Conservation (phyloP, 2,329 filamentous ascomycete species). For the Ciborinia camelliae region DNA sequence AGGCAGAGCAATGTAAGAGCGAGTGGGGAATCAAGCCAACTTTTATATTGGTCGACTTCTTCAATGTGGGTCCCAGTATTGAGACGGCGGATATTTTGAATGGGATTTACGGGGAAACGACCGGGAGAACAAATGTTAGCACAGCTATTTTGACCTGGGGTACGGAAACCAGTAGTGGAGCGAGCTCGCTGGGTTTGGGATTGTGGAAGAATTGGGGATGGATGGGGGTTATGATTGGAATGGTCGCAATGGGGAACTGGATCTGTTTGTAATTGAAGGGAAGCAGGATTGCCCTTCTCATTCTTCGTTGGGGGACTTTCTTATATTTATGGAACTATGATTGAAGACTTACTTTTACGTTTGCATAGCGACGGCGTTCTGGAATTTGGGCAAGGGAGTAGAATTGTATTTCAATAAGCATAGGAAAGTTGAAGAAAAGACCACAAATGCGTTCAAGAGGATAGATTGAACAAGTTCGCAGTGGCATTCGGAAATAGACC, state of each 20-base stretch:
- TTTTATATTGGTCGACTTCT: constrained; percentile 79
- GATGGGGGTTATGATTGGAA: constrained; percentile 9
- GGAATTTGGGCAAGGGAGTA: background rate
- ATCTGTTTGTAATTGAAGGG: background rate
- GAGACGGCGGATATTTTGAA: constrained; percentile 68
- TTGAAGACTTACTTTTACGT: constrained; percentile 21
- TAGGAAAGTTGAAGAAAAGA: background rate
- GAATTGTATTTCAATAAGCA: background rate
- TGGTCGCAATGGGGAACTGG: background rate
- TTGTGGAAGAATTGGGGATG: background rate
- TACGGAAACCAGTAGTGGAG: background rate
- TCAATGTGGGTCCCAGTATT: constrained; percentile 68
- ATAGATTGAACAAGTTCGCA: background rate
- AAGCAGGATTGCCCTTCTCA: background rate
- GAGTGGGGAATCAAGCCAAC: constrained; percentile 64
- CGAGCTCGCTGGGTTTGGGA: constrained; percentile 9
- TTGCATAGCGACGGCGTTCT: constrained; percentile 30
- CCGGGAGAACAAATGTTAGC: constrained; percentile 29
- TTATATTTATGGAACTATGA: constrained; percentile 29
- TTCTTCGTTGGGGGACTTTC: constrained; percentile 6
- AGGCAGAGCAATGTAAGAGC: constrained; percentile 51
- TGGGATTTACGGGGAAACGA: constrained; percentile 40
- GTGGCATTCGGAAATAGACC: background rate
- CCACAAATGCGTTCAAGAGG: background rate
- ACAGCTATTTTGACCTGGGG: constrained; percentile 26